Conservation (phyloP, 176 grass and related monocot genomes). For the Eragrostis nindensis region DNA sequence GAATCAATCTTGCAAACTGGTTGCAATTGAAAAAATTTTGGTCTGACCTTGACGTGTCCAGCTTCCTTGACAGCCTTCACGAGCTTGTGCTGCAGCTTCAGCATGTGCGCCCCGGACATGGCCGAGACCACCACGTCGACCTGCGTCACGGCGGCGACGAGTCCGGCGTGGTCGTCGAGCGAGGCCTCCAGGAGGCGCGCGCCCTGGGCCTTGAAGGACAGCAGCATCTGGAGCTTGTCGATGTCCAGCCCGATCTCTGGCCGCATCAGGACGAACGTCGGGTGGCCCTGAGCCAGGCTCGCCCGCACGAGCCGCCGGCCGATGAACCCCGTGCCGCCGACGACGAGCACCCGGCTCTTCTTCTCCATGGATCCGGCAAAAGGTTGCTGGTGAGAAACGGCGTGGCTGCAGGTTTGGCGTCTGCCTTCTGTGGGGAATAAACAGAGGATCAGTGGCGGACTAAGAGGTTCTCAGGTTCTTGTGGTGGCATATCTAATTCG, state of each 20-base stretch:
- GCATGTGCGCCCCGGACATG: slow-evolving; percentile 21
- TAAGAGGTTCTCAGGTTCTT: too few species aligned
- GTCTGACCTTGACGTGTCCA: slow-evolving; percentile 60
- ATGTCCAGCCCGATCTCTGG: slow-evolving; percentile 48
- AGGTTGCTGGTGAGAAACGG: too few species aligned
- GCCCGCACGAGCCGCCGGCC: slow-evolving; percentile 47
- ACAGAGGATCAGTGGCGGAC: too few species aligned
- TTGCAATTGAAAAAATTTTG: too few species aligned
- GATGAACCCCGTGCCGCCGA: slow-evolving; percentile 51
- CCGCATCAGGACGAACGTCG: slow-evolving; percentile 51
- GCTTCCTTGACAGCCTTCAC: slow-evolving; percentile 65
- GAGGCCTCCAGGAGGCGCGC: slow-evolving; percentile 52
- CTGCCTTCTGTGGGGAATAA: too few species aligned
- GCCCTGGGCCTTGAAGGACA: slow-evolving; percentile 57
- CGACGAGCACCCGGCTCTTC: slow-evolving; percentile 36
- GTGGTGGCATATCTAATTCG: too few species aligned
- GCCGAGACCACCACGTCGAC: slow-evolving; percentile 67
- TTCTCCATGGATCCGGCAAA: not conserved
- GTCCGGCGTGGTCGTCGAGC: slow-evolving; percentile 39
- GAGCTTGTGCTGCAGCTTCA: slow-evolving; percentile 52
- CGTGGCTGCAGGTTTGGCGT: too few species aligned
- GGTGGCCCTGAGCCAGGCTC: slow-evolving; percentile 51
- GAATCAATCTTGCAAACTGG: too few species aligned
- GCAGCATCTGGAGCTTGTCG: slow-evolving; percentile 48
- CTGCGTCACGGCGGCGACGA: slow-evolving; percentile 56